Conservation (phyloP, 768 basidiomycete genomes). For the Podaxis sp. region DNA sequence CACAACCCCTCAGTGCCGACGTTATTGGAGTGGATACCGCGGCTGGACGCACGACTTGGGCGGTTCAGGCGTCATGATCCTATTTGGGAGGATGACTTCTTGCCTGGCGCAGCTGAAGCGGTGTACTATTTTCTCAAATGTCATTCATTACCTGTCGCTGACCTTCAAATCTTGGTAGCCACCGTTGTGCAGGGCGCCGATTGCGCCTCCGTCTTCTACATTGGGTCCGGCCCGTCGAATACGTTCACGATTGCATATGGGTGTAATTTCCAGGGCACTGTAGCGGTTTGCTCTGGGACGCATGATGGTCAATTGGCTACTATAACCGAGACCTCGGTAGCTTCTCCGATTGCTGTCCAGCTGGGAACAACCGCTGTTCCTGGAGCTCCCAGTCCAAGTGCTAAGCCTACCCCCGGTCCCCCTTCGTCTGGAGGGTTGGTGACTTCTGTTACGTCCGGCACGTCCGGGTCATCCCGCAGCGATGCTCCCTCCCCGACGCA, state of each 20-base stretch:
- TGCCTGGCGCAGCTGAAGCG: constrained; percentile 20
- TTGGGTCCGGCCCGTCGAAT: constrained; percentile 5
- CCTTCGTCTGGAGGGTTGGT: not conserved
- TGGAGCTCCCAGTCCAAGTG: not conserved
- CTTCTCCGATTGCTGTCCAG: not conserved
- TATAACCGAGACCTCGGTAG: constrained; percentile 15
- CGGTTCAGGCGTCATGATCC: constrained; percentile 15
- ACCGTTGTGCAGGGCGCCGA: constrained; percentile 23
- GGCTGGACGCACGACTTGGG: constrained; percentile 24
- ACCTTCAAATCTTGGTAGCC: constrained; percentile 10
- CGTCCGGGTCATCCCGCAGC: not conserved
- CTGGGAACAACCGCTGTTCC: not conserved
- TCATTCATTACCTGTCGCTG: not conserved
- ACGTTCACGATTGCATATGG: constrained; percentile 16
- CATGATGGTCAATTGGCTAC: constrained; percentile 14
- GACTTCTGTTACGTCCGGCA: not conserved
- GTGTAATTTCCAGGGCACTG: constrained; percentile 15
- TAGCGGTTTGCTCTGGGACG: constrained; percentile 20
- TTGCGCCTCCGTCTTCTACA: constrained; percentile 18
- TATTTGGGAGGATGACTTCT: not conserved
- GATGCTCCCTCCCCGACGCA: not conserved
- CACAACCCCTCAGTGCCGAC: constrained; percentile 24
- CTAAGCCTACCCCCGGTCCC: not conserved
- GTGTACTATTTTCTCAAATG: not conserved
- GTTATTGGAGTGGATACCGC: constrained; percentile 19